phyloP scores from a whole-genome alignment of 768 basidiomycete genomes.

The Chalciporus sphaerocephalus region DNA sequence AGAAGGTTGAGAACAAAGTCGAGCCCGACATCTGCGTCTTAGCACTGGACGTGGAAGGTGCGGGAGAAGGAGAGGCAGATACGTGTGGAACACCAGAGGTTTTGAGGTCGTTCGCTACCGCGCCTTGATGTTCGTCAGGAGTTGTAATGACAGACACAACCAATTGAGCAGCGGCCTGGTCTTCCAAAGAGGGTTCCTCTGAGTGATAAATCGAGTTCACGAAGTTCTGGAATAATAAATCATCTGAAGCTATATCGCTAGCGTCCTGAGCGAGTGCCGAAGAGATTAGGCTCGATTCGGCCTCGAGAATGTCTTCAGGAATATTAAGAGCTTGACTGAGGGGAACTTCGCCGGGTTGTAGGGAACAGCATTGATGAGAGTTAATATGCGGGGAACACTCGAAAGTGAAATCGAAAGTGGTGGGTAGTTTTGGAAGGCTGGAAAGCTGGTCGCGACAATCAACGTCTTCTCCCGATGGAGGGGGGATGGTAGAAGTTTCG shows the following conservation, averaged over 20 bases:
- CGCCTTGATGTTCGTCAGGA: background rate
- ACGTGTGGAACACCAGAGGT: background rate
- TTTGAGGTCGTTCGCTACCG: background rate
- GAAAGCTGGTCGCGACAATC: background rate
- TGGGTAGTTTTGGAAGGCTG: background rate
- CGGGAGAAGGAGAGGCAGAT: background rate
- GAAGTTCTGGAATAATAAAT: background rate
- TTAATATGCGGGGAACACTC: background rate
- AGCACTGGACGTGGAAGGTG: background rate
- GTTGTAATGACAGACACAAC: background rate
- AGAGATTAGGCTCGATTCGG: background rate
- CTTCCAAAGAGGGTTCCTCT: background rate
- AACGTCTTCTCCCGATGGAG: background rate
- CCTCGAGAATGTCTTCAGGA: background rate
- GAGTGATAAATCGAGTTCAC: background rate
- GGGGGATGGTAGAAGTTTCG: background rate
- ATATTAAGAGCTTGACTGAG: background rate
- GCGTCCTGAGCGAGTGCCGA: background rate
- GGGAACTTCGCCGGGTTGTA: background rate
- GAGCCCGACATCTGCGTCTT: background rate
- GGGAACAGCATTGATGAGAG: background rate
- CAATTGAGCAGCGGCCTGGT: background rate
- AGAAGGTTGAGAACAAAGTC: background rate
- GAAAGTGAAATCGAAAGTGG: slow-evolving; percentile 2
- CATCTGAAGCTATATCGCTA: background rate